These are phyloP conservation scores for Colletotrichum camelliae DNA, from an alignment of 2,329 filamentous ascomycete genomes.

Conservation along the genomic window DNA sequence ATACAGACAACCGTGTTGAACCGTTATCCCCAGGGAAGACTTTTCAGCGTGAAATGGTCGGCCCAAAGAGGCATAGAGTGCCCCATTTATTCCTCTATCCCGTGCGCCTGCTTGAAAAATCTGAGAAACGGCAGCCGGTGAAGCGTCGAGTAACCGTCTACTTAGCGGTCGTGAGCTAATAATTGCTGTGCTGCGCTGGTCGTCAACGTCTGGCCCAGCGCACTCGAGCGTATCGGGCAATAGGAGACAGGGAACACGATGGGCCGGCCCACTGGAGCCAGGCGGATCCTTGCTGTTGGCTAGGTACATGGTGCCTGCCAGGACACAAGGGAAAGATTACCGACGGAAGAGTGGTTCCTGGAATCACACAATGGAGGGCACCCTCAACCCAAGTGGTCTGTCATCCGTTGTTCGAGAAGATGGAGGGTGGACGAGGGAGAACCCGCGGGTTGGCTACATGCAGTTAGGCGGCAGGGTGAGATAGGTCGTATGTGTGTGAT, in stretches of 20 bases:
- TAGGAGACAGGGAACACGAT: slow-evolving; percentile 5
- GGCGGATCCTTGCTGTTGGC: slow-evolving; percentile 6
- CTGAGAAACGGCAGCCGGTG: not conserved
- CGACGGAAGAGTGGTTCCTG: slow-evolving; percentile 18
- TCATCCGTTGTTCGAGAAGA: slow-evolving; percentile 9
- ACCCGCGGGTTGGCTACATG: slow-evolving; percentile 3
- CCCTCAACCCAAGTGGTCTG: slow-evolving; percentile 1
- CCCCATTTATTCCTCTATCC: not conserved
- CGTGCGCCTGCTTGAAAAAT: not conserved
- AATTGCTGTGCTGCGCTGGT: slow-evolving; percentile 1
- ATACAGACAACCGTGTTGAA: not conserved
- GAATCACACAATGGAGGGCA: not conserved
- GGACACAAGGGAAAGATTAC: slow-evolving; percentile 14
- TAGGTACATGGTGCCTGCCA: not conserved
- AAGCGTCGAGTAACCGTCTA: not conserved
- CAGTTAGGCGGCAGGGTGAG: not conserved
- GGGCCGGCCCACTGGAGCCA: slow-evolving; percentile 13
- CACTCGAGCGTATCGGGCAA: not conserved
- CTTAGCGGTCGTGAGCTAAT: slow-evolving; percentile 2
- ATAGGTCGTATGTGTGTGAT: not conserved
- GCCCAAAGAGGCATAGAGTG: not conserved
- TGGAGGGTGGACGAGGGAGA: not conserved
- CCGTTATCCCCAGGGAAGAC: not conserved
- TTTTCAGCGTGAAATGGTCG: not conserved
- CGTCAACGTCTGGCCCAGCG: slow-evolving; percentile 1